Percentiles rank a stretch among this genome's conserved stretches.
Conservation (phyloP, 495 filamentous ascomycete genomes). For the Aspergillus cavernicola region DNA sequence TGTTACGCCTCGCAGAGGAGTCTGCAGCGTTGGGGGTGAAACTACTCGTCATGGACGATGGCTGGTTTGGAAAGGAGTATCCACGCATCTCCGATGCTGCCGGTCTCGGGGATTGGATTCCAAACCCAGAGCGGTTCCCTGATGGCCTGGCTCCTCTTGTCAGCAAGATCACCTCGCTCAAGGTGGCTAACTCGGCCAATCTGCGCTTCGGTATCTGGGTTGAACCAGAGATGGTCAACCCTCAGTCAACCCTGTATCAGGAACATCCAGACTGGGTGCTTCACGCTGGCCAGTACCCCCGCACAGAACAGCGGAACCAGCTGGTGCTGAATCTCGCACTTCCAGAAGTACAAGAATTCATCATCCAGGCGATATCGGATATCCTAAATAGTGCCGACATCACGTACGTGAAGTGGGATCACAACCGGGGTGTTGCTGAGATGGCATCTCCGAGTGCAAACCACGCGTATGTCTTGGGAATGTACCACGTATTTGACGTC, state of each 20-base stretch:
- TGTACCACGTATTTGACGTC: slow-evolving; percentile 51
- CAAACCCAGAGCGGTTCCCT: slow-evolving; percentile 49
- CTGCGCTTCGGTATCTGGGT: slow-evolving; percentile 55
- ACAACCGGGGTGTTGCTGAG: slow-evolving; percentile 54
- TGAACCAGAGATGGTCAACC: slow-evolving; percentile 58
- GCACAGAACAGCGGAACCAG: slow-evolving; percentile 47
- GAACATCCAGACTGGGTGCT: slow-evolving; percentile 54
- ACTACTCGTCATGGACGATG: slow-evolving; percentile 55
- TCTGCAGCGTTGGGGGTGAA: slow-evolving; percentile 48
- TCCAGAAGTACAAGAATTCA: slow-evolving; percentile 51
- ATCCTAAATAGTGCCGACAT: slow-evolving; percentile 49
- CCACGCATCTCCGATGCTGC: slow-evolving; percentile 44
- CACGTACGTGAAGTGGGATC: slow-evolving; percentile 56
- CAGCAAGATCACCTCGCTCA: slow-evolving; percentile 39
- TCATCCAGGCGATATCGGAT: slow-evolving; percentile 47
- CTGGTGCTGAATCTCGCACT: slow-evolving; percentile 51
- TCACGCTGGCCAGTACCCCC: slow-evolving; percentile 47
- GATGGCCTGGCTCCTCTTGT: slow-evolving; percentile 47
- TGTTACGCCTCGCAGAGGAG: slow-evolving; percentile 44
- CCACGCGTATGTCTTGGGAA: slow-evolving; percentile 51
- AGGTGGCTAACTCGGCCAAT: slow-evolving; percentile 32
- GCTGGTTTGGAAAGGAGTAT: slow-evolving; percentile 56
- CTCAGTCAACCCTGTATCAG: slow-evolving; percentile 48
- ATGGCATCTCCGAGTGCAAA: slow-evolving; percentile 42
- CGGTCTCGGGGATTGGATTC: slow-evolving; percentile 53